These are phyloP conservation scores for Colletotrichum destructivum DNA, from an alignment of 2,329 filamentous ascomycete genomes.

Conservation along the genomic window DNA sequence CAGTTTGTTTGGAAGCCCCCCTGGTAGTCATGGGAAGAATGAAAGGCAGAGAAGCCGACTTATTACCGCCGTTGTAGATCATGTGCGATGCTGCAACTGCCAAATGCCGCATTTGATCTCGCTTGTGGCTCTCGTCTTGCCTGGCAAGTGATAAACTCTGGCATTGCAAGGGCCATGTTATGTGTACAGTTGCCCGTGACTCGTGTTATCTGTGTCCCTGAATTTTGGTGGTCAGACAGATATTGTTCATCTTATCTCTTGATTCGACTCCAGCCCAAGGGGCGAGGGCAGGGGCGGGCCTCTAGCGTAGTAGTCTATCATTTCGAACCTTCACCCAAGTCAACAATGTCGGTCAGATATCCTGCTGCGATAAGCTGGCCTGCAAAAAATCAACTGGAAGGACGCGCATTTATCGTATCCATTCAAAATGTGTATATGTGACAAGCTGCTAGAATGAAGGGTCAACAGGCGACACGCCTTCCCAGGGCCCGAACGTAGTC, in stretches of 20 bases:
- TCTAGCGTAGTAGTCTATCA: too few relatives aligned
- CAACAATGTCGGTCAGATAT: not conserved
- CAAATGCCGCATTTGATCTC: not conserved
- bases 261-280: not conserved
- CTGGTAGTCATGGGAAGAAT: not conserved
- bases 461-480: not conserved
- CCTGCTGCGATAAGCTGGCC: not conserved
- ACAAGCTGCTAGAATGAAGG: not conserved
- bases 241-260: not conserved
- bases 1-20: not conserved
- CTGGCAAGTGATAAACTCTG: not conserved
- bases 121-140: not conserved
- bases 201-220: not conserved
- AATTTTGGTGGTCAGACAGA: not conserved
- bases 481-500: slow-evolving; percentile 1
- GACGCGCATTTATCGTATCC: not conserved
- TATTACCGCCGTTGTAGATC: not conserved
- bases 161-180: not conserved
- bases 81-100: not conserved
- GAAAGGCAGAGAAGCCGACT: not conserved
- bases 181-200: not conserved
- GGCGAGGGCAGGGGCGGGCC: too few relatives aligned
- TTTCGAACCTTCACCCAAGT: not conserved
- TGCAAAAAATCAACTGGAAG: not conserved
- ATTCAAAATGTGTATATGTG: not conserved